Evolutionary conservation across 75 land plant species (phyloP).

Genomic region (Pseudotsuga menziesii): DNA sequence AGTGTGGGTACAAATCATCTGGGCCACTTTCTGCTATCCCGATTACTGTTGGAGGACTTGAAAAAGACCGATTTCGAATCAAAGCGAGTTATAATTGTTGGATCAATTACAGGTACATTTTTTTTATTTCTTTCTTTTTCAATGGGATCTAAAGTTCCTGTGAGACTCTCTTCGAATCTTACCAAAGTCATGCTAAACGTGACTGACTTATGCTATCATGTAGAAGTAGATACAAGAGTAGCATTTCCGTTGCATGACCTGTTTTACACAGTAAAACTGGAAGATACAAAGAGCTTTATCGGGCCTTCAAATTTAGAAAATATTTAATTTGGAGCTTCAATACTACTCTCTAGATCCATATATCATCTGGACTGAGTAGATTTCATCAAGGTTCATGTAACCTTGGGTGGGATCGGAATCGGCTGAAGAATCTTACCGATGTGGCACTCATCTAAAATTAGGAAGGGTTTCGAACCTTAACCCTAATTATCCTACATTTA

Average conservation of each 20-base stretch:
- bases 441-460: too few relatives aligned
- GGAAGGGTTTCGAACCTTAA: too few relatives aligned
- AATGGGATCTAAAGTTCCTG: background rate
- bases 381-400: too few relatives aligned
- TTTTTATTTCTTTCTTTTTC: background rate
- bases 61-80: constrained; percentile 61
- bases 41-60: constrained; percentile 76
- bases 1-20: constrained; percentile 98
- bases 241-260: background rate
- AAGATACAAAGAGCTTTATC: background rate
- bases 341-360: background rate
- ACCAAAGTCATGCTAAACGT: too few relatives aligned
- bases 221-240: background rate
- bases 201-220: background rate
- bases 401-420: too few relatives aligned
- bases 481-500: too few relatives aligned
- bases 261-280: background rate
- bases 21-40: constrained; percentile 86
- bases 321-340: background rate
- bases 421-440: too few relatives aligned
- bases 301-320: background rate
- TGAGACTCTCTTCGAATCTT: background rate
- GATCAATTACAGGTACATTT: constrained; percentile 91
- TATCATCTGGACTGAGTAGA: background rate
- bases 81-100: constrained; percentile 87